Base-by-base conservation (phyloP, 371 early-diverging fungal species). In the Parasitella parasitica region DNA sequence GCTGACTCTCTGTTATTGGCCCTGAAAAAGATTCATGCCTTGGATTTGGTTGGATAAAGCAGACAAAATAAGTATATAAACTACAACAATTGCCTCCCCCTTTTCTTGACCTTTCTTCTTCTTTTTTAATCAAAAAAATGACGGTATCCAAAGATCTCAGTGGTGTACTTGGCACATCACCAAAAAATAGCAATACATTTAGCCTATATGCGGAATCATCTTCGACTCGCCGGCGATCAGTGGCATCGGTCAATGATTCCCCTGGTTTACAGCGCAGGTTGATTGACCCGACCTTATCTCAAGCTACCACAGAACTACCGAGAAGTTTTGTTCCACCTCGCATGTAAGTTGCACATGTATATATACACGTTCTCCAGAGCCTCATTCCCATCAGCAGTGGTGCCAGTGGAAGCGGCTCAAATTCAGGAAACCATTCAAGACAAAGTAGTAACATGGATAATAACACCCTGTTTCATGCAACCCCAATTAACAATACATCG, bases 151-250 rank as follows among this genome's bases (percentile, higher is more conserved):
- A 35, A 27, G 38, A 52, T 16, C 20, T 13, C 9, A 41, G 26
- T 43, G 5, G 32, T 30, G 38, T 60, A 20, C 34, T 66, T 30
- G 49, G 51, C 22, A 46, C 61, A 20, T 69, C 69, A 6, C 61
- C 64, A 2, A 63, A 61, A 48, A 41, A 34, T 11, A 57, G 6
- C 13, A 32, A 28, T 16, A 16, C 34, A 4, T 69, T 69, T 54
- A 69, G 69, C 54, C 54, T 71, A 35, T 71, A 66, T 27, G 66
- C 66, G 16, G 71, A 66, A 30, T 63, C 63, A 2, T 71, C 71
- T 18, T 66, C 71, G 13, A 63, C 60, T 52, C 59, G 63, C 20
- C 60, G 59, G 22, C 53, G 57, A 13, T 69, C 69, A 13, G 54
- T 63, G 4, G 46, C 46, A 16, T 54, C 54, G 18, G 13, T 55